These are phyloP conservation scores for Neopestalotiopsis sp. DNA, from an alignment of 2,329 filamentous ascomycete genomes.

Conservation along the genomic window DNA sequence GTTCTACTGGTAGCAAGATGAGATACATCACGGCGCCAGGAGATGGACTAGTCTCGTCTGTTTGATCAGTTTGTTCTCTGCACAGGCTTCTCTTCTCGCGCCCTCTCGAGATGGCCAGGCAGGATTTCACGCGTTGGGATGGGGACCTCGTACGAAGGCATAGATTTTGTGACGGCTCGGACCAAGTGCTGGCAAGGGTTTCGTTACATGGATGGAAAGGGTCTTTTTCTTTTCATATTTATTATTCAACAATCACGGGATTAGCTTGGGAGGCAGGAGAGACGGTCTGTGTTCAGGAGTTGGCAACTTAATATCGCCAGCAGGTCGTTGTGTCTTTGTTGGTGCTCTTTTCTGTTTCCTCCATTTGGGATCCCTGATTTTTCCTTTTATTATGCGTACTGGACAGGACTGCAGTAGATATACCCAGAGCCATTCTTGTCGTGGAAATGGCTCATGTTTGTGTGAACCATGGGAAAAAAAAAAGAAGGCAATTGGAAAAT, in stretches of 20 bases:
- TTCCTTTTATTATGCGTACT: not conserved
- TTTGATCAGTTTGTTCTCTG: not conserved
- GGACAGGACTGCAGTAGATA: constrained; percentile 19
- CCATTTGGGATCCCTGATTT: not conserved
- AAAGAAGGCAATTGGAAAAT: not conserved
- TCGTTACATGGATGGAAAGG: constrained; percentile 19
- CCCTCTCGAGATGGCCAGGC: constrained; percentile 1
- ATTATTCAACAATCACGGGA: constrained; percentile 15
- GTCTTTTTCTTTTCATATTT: not conserved
- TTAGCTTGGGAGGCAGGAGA: constrained; percentile 28
- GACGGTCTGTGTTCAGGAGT: constrained; percentile 1
- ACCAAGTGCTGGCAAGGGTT: constrained; percentile 43
- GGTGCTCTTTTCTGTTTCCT: not conserved
- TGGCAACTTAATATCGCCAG: not conserved
- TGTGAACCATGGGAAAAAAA: not conserved
- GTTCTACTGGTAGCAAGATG: not conserved
- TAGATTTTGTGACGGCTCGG: constrained; percentile 39
- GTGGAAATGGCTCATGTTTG: constrained; percentile 19
- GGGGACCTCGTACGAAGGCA: constrained; percentile 21
- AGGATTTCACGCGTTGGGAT: not conserved
- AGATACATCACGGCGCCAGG: too few species aligned
- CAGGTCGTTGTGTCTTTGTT: constrained; percentile 16
- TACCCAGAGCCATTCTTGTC: constrained; percentile 26
- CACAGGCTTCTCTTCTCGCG: not conserved
- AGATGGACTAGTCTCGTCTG: too few species aligned